Conservation (phyloP, 345 rosid species). For the Streptanthus diversifolius region DNA sequence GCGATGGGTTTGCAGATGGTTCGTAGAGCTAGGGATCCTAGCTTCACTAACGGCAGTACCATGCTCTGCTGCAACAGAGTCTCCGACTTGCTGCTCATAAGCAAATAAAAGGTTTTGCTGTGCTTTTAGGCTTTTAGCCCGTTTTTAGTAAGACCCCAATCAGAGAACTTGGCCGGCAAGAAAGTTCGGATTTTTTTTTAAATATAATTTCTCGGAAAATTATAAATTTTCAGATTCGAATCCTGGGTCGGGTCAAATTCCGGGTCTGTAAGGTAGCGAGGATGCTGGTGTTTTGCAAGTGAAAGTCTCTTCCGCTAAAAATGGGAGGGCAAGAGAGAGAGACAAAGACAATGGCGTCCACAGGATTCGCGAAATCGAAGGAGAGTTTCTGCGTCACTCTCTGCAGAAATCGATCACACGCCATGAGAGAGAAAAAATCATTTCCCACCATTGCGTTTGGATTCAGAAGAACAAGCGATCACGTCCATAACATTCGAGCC, state of each 20-base stretch:
- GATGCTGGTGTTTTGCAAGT: background rate
- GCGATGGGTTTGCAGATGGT: conserved; percentile 79
- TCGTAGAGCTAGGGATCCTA: conserved; percentile 74
- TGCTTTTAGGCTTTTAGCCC: background rate
- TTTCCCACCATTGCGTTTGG: conserved; percentile 2
- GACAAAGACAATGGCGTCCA: conserved; percentile 39
- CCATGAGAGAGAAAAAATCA: conserved; percentile 13
- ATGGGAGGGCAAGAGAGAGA: conserved; percentile 35
- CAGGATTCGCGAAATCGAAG: conserved; percentile 40
- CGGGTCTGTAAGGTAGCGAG: background rate
- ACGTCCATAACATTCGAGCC: conserved; percentile 8
- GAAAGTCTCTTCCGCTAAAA: conserved; percentile 23
- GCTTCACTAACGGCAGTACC: conserved; percentile 60
- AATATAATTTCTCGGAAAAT: no score
- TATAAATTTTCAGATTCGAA: no score
- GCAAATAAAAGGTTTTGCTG: background rate
- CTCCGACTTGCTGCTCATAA: background rate
- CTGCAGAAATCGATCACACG: conserved; percentile 31
- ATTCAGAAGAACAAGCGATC: conserved; percentile 23
- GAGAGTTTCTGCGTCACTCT: conserved; percentile 28
- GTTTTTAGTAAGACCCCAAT: background rate
- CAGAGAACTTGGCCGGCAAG: conserved; percentile 27
- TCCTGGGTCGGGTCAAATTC: no score
- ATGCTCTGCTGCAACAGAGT: conserved; percentile 29
- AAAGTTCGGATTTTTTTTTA: background rate